Percentiles rank a stretch among this genome's conserved stretches.
Evolutionary conservation across 495 filamentous ascomycete genomes (phyloP).

Genomic region (Aspergillus funiculosus): DNA sequence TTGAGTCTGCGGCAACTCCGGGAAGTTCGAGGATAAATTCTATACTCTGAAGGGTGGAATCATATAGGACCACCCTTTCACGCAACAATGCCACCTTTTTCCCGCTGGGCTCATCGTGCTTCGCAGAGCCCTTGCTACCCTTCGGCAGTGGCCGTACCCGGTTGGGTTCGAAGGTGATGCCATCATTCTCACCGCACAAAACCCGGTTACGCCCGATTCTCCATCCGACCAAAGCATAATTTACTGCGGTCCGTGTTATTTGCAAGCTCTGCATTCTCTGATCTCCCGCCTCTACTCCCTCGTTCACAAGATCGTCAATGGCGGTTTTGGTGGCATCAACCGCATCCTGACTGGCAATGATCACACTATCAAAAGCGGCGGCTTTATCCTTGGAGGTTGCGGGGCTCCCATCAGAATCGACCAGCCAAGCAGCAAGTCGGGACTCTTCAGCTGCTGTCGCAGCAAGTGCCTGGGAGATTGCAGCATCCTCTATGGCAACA

Average conservation of each 20-base stretch:
- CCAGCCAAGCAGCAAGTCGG: slow-evolving; percentile 45
- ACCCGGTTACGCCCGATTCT: slow-evolving; percentile 88
- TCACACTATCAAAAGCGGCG: slow-evolving; percentile 84
- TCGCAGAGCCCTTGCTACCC: slow-evolving; percentile 42
- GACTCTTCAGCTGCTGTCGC: slow-evolving; percentile 51
- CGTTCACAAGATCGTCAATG: slow-evolving; percentile 79
- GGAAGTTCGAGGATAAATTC: slow-evolving; percentile 86
- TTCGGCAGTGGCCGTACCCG: slow-evolving; percentile 44
- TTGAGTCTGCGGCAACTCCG: slow-evolving; percentile 81
- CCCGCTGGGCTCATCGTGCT: slow-evolving; percentile 56
- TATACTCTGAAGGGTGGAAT: slow-evolving; percentile 80
- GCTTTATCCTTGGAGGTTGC: slow-evolving; percentile 52
- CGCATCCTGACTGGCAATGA: slow-evolving; percentile 87
- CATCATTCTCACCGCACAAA: slow-evolving; percentile 73
- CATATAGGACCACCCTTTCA: slow-evolving; percentile 88
- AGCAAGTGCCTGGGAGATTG: slow-evolving; percentile 71
- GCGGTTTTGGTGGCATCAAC: slow-evolving; percentile 88
- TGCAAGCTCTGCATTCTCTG: slow-evolving; percentile 86
- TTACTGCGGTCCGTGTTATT: slow-evolving; percentile 85
- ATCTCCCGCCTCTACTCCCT: slow-evolving; percentile 81
- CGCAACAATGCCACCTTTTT: slow-evolving; percentile 72
- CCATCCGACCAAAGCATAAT: slow-evolving; percentile 91
- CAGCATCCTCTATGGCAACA: slow-evolving; percentile 83
- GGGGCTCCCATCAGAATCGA: slow-evolving; percentile 30
- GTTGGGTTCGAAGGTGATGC: slow-evolving; percentile 54